These are phyloP conservation scores for Venturia asperata DNA, from an alignment of 2,329 filamentous ascomycete species.

Conservation along the genomic window DNA sequence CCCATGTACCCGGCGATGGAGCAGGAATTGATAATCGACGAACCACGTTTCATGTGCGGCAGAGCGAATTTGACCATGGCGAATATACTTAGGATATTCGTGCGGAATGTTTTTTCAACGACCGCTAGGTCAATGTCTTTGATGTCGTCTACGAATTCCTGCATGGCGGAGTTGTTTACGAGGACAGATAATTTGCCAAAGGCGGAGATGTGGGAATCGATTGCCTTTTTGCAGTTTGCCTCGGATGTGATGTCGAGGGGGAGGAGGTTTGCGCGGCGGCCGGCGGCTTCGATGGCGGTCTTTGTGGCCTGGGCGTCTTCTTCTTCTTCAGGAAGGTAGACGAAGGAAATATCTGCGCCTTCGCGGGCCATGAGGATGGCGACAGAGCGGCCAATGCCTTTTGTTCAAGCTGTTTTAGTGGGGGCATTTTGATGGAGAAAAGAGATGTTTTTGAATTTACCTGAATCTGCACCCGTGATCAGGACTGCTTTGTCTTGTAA, in stretches of 20 bases:
- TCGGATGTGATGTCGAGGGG: conserved; percentile 45
- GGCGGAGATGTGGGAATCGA: conserved; percentile 48
- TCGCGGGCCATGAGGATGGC: conserved; percentile 52
- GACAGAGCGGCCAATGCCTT: conserved; percentile 45
- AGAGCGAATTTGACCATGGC: conserved; percentile 53
- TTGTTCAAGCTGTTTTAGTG: background rate
- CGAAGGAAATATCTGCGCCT: conserved; percentile 50
- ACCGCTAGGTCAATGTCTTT: conserved; percentile 48
- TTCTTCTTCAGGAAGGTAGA: conserved; percentile 50
- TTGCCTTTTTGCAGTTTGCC: conserved; percentile 43
- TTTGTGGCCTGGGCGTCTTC: conserved; percentile 50
- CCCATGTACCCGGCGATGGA: conserved; percentile 51
- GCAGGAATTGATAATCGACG: conserved; percentile 50
- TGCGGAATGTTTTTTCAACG: conserved; percentile 51
- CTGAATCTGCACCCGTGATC: conserved; percentile 77
- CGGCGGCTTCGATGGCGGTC: conserved; percentile 45
- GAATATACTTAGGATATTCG: conserved; percentile 53
- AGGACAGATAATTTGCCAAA: conserved; percentile 40
- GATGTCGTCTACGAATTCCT: conserved; percentile 48
- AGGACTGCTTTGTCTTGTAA: conserved; percentile 66
- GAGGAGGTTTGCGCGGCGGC: conserved; percentile 42
- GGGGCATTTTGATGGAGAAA: no score
- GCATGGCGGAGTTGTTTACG: conserved; percentile 53
- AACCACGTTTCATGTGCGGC: conserved; percentile 47
- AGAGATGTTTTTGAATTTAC: conserved; percentile 38